phyloP scores from a whole-genome alignment of 108 stramenopile genomes.

The Cyclotella cryptica region DNA sequence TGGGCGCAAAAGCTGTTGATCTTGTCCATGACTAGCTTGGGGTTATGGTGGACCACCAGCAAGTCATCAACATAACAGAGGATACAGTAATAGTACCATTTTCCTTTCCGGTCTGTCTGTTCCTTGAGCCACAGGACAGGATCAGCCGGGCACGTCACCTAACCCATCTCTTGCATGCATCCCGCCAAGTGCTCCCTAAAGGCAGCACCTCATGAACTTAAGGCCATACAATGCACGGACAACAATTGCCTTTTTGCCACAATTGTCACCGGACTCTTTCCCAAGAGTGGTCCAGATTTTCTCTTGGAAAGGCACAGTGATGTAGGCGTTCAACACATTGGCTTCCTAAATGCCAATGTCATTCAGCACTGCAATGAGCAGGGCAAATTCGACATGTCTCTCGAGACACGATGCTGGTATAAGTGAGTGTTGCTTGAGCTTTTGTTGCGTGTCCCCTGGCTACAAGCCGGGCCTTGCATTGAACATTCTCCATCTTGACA shows the following conservation, averaged over 20 bases:
- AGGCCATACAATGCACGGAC: constrained; percentile 29
- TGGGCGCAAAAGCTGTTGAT: constrained; percentile 7
- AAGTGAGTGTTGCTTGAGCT: constrained; percentile 39
- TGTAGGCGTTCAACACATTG: constrained; percentile 56
- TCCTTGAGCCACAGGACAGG: constrained; percentile 54
- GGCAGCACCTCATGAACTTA: constrained; percentile 24
- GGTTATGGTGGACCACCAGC: constrained; percentile 28
- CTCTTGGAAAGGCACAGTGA: constrained; percentile 29
- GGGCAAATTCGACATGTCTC: constrained; percentile 56
- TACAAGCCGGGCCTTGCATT: constrained; percentile 57
- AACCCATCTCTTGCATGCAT: constrained; percentile 31
- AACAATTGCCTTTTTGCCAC: constrained; percentile 21
- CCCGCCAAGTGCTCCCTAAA: constrained; percentile 11
- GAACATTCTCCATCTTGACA: constrained; percentile 31
- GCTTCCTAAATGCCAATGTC: constrained; percentile 31
- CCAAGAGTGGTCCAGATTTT: constrained; percentile 34
- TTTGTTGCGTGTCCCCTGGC: constrained; percentile 58
- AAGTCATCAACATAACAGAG: constrained; percentile 28
- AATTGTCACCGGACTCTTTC: constrained; percentile 31
- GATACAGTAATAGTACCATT: constrained; percentile 46
- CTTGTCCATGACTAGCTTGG: not conserved
- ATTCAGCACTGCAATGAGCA: constrained; percentile 58
- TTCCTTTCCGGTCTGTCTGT: not conserved
- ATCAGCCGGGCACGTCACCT: constrained; percentile 28
- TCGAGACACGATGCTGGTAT: constrained; percentile 49